Evolutionary conservation across 306 rosid species (phyloP).

Genomic region (Quercus agrifolia): DNA sequence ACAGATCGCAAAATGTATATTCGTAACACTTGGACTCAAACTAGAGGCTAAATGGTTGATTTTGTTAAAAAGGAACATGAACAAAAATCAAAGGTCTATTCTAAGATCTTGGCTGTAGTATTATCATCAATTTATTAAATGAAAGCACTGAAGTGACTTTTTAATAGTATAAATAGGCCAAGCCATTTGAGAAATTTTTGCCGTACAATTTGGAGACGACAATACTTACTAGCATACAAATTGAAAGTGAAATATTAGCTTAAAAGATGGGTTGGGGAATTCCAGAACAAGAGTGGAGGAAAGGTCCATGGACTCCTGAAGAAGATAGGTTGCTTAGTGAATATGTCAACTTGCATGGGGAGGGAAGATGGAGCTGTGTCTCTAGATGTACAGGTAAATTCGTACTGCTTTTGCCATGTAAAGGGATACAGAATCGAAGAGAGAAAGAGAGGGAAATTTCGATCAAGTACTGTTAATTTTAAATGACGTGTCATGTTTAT

Average conservation of each 20-base stretch:
- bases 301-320: conserved; percentile 76
- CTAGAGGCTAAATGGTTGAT: background rate
- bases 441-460: background rate
- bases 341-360: conserved; percentile 48
- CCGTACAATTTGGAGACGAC: conserved; percentile 13
- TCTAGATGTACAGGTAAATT: conserved; percentile 45
- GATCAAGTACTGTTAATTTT: background rate
- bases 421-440: background rate
- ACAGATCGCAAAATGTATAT: conserved; percentile 8
- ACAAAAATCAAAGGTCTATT: conserved; percentile 11
- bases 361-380: conserved; percentile 62
- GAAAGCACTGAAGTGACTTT: background rate
- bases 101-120: conserved; percentile 5
- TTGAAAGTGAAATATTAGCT: conserved; percentile 15
- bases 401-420: background rate
- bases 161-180: conserved; percentile 2
- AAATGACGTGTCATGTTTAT: no score
- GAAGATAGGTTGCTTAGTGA: conserved; percentile 58
- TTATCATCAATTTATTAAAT: background rate
- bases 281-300: conserved; percentile 47
- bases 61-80: conserved; percentile 8
- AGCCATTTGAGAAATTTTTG: conserved; percentile 18
- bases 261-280: conserved; percentile 19
- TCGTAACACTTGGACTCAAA: conserved; percentile 15
- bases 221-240: background rate